Conservation (phyloP, 345 rosid genomes). For the Sonneratia caseolaris region DNA sequence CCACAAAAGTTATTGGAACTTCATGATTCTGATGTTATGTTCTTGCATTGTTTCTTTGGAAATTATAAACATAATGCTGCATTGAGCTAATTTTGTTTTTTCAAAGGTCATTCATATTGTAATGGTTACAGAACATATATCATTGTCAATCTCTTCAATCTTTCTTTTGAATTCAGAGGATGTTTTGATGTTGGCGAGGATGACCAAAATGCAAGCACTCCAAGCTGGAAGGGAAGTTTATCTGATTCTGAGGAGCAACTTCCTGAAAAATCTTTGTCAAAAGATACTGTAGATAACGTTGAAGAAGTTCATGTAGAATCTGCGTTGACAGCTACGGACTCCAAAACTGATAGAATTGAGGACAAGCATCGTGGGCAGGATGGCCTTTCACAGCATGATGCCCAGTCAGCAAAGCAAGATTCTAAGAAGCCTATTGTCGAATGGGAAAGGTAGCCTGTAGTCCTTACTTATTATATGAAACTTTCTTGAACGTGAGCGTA, state of each 20-base stretch:
- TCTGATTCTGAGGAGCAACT: constrained; percentile 40
- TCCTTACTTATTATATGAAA: background rate
- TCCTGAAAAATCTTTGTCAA: constrained; percentile 15
- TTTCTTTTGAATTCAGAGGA: constrained; percentile 45
- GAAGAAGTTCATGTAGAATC: constrained; percentile 29
- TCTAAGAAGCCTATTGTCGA: constrained; percentile 43
- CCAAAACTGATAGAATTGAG: constrained; percentile 35
- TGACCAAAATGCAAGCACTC: constrained; percentile 47
- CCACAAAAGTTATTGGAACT: background rate
- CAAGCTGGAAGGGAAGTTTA: constrained; percentile 38
- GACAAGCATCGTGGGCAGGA: constrained; percentile 36
- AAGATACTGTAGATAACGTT: constrained; percentile 27
- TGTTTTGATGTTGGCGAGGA: constrained; percentile 77
- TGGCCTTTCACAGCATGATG: constrained; percentile 37
- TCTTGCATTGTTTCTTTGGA: background rate
- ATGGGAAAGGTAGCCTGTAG: constrained; percentile 43
- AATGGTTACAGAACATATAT: background rate
- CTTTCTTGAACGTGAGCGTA: background rate
- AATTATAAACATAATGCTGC: background rate
- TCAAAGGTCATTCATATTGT: background rate
- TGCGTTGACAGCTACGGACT: constrained; percentile 25
- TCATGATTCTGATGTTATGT: background rate
- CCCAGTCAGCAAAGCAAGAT: constrained; percentile 37
- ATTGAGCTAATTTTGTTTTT: background rate
- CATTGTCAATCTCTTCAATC: background rate